Evolutionary conservation across 2,329 filamentous ascomycete genomes (phyloP), one percentile per base, ranked within the genome.

Genomic region (Alternaria sp.): DNA sequence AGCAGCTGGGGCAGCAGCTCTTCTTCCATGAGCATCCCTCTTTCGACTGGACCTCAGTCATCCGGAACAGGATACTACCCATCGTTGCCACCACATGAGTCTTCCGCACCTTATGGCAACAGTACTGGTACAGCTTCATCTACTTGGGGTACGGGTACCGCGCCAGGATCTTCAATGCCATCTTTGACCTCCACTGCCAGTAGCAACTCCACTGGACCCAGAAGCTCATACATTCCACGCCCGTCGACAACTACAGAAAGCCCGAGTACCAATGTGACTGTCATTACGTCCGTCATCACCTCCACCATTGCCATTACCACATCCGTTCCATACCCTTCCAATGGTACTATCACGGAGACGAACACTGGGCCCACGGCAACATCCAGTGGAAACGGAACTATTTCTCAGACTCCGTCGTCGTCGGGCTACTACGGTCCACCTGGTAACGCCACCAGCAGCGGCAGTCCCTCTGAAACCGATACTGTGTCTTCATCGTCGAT

Each of bases 1-100:
- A 67, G 66, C 11, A 74, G 69, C 64, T 74, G 62, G 44, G 63
- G 55, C 32, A 56, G 30, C 36, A 56, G 61, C 21, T 62, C 67
- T 19, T 59, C 65, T 6, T 58, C 65, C 2, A 30, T 52, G 11
- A 54, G 49, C 25, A 5, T 65, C n/a, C 45, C 66, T 13, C 30
- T 67, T 6, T 62, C 63, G 8, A 68, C 67, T 21, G 60, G 57
- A 17, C 44, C 46, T 15, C 26, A 46, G 9, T 62, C 66, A 2
- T 60, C 67, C 17, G 65, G 62, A 11, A 67, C 65, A 23, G 57
- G 51, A 1, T 56, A 53, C 25, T 40, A 17, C 43, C 32, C 61
- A 15, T 46, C 56, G 11, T 46, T 47, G 19, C 50, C 52, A 12
- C 44, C 60, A 5, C n/a, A 46, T 15, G 40, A 45, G 8, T 50